Conservation (phyloP, 2,329 filamentous ascomycete species). For the Hymenoscyphus infarciens region DNA sequence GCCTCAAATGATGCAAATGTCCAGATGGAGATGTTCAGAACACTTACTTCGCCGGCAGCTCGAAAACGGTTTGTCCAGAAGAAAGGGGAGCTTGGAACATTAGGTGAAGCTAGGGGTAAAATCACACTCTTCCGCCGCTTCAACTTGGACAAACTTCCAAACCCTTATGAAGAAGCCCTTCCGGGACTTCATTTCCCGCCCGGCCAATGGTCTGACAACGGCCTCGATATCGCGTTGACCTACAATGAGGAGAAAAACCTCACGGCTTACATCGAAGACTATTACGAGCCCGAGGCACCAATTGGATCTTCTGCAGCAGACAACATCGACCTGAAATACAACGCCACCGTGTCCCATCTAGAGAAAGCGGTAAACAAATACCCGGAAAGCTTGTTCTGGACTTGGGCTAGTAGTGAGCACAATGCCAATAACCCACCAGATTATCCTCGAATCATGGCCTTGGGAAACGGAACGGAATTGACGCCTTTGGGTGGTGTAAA, state of each 20-base stretch:
- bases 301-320: conserved; percentile 33
- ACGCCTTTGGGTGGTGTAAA: conserved; percentile 45
- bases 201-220: conserved; percentile 43
- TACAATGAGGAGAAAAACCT: conserved; percentile 39
- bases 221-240: conserved; percentile 38
- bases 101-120: conserved; percentile 75
- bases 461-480: conserved; percentile 39
- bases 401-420: conserved; percentile 45
- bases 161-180: conserved; percentile 36
- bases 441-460: conserved; percentile 44
- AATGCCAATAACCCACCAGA: conserved; percentile 38
- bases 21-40: conserved; percentile 39
- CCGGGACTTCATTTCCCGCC: conserved; percentile 48
- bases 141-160: conserved; percentile 47
- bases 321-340: conserved; percentile 44
- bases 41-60: conserved; percentile 40
- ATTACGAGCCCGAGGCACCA: conserved; percentile 40
- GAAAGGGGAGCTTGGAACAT: conserved; percentile 42
- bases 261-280: conserved; percentile 48
- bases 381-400: conserved; percentile 44
- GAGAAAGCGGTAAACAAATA: conserved; percentile 36
- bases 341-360: conserved; percentile 41
- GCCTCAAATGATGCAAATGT: conserved; percentile 37
- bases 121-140: conserved; percentile 86
- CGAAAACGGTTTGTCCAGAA: conserved; percentile 40